Evolutionary conservation across 1,284 basidiomycete species (phyloP).

Genomic region (Moniliella sp.): DNA sequence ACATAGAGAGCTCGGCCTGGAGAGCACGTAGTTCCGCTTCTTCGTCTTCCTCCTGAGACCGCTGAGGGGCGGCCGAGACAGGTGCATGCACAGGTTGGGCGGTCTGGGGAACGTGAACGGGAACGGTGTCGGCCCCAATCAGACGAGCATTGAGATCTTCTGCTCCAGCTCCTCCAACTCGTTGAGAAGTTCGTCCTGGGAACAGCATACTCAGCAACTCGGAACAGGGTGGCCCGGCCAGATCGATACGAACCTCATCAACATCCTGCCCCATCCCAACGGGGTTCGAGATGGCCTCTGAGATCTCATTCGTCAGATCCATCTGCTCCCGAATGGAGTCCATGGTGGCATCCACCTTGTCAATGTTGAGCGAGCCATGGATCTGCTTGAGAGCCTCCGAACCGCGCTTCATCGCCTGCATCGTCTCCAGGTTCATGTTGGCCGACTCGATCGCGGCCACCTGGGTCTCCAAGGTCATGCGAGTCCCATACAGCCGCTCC

Average conservation of each 20-base stretch:
- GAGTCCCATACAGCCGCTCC: constrained; percentile 62
- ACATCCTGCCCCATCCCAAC: constrained; percentile 44
- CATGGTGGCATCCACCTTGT: constrained; percentile 83
- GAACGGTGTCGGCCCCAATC: constrained; percentile 68
- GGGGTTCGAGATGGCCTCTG: constrained; percentile 72
- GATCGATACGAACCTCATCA: constrained; percentile 49
- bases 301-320: constrained; percentile 82
- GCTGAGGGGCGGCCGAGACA: background rate
- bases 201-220: background rate
- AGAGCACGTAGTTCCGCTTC: constrained; percentile 73
- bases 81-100: background rate
- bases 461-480: constrained; percentile 84
- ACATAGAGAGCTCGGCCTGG: constrained; percentile 49
- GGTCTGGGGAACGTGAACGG: constrained; percentile 48
- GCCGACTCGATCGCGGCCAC: constrained; percentile 90
- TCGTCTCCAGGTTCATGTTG: constrained; percentile 93
- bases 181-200: constrained; percentile 55
- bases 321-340: constrained; percentile 72
- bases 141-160: constrained; percentile 70
- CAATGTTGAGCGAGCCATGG: constrained; percentile 66
- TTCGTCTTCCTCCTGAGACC: constrained; percentile 55
- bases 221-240: constrained; percentile 1
- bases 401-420: constrained; percentile 92
- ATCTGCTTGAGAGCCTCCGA: constrained; percentile 74
- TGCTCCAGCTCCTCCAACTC: constrained; percentile 73